Evolutionary conservation across 495 filamentous ascomycete genomes (phyloP).

Genomic region (Neurospora sp.): DNA sequence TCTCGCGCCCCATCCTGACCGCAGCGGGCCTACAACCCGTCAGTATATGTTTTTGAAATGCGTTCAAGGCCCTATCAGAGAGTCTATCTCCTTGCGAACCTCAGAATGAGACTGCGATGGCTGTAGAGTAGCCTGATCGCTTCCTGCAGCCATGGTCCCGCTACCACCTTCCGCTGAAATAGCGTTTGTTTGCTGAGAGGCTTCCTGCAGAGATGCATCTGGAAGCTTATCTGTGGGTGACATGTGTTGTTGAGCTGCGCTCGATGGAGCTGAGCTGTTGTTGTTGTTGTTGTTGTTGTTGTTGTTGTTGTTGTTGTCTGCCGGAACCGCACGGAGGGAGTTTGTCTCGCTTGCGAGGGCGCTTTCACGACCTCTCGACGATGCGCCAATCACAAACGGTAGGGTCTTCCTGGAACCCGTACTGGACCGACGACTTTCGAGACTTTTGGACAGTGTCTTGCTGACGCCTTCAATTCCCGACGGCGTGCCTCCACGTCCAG

Average conservation of each 20-base stretch:
- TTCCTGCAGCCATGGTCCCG: neutral
- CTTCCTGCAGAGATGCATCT: neutral
- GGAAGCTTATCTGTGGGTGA: neutral
- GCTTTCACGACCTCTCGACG: constrained; percentile 29
- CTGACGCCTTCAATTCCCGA: constrained; percentile 57
- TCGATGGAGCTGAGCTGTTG: constrained; percentile 19
- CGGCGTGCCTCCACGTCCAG: constrained; percentile 22
- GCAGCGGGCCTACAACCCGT: constrained; percentile 12
- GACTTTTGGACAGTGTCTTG: constrained; percentile 71
- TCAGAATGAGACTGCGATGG: constrained; percentile 11
- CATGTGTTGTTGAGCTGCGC: constrained; percentile 23
- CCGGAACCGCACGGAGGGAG: constrained; percentile 29
- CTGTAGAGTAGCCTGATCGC: constrained; percentile 6
- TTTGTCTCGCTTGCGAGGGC: constrained; percentile 41
- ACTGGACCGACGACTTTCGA: constrained; percentile 85
- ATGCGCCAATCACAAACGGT: constrained; percentile 30
- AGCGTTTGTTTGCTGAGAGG: neutral
- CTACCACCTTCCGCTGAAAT: neutral
- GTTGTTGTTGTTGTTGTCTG: constrained; percentile 13
- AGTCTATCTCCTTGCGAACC: constrained; percentile 26
- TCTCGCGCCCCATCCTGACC: constrained; percentile 19
- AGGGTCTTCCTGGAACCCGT: constrained; percentile 63
- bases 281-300: neutral
- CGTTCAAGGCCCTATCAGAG: constrained; percentile 21
- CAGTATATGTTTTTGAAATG: constrained; percentile 4